Conservation (phyloP, 805 yeast species). For the Komagataella pastoris region DNA sequence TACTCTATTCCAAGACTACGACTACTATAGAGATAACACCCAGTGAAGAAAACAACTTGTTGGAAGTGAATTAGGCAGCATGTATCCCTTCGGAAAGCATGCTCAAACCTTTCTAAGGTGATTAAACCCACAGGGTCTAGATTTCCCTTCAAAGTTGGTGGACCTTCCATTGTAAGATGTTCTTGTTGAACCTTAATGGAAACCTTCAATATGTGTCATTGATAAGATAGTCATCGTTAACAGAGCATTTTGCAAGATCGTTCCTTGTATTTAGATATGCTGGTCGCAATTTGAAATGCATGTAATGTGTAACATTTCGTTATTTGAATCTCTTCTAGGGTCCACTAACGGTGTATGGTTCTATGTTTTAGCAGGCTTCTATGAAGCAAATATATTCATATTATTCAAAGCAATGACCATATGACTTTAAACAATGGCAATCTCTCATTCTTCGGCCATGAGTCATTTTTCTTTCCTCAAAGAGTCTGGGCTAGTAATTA, state of each 20-base stretch:
- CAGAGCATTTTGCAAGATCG: slow-evolving; percentile 98
- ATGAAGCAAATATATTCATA: slow-evolving; percentile 69
- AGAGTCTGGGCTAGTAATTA: slow-evolving; percentile 5
- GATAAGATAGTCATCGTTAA: slow-evolving; percentile 96
- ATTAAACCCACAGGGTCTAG: slow-evolving; percentile 80
- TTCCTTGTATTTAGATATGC: slow-evolving; percentile 99
- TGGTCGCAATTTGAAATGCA: slow-evolving; percentile 96
- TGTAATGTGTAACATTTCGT: slow-evolving; percentile 96
- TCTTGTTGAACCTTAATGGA: slow-evolving; percentile 93
- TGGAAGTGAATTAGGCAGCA: slow-evolving; percentile 87
- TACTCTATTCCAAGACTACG: neutral
- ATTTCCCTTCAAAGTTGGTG: slow-evolving; percentile 94
- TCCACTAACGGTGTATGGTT: slow-evolving; percentile 72
- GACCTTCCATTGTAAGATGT: slow-evolving; percentile 99
- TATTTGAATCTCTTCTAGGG: slow-evolving; percentile 93
- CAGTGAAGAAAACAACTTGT: no score
- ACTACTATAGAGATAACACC: no score
- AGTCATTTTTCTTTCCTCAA: no score
- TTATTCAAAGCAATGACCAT: slow-evolving; percentile 52
- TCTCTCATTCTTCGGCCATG: neutral
- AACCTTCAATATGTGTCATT: slow-evolving; percentile 91
- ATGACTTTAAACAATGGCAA: slow-evolving; percentile 1
- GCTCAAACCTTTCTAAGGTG: slow-evolving; percentile 98
- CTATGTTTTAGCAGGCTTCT: slow-evolving; percentile 96
- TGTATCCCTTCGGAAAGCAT: slow-evolving; percentile 98